Evolutionary conservation across 306 rosid genomes (phyloP).

Genomic region (Pterocarpus macrocarpus): DNA sequence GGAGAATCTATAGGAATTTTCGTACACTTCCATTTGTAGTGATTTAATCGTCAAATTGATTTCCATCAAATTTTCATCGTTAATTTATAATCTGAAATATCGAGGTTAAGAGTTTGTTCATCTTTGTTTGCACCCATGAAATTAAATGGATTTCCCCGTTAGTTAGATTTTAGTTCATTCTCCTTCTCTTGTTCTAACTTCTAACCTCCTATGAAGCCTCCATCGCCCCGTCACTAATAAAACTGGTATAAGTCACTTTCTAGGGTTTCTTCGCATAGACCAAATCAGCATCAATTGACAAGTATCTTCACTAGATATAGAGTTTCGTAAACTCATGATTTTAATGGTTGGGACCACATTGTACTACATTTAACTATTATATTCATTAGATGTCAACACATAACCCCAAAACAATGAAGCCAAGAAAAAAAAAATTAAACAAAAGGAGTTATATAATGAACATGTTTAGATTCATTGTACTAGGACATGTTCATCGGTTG

Average conservation of each 20-base stretch:
- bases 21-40: neutral
- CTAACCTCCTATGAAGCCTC: constrained; percentile 2
- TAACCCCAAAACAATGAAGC: constrained; percentile 27
- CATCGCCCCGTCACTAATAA: constrained; percentile 29
- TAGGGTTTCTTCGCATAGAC: constrained; percentile 32
- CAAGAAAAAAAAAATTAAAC: neutral
- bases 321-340: neutral
- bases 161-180: constrained; percentile 8
- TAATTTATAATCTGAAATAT: neutral
- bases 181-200: constrained; percentile 6
- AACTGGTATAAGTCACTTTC: constrained; percentile 42
- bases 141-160: neutral
- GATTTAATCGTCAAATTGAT: neutral
- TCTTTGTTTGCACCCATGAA: neutral
- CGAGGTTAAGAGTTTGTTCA: constrained; percentile 14
- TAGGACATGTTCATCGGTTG: constrained; percentile 1
- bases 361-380: constrained; percentile 2
- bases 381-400: constrained; percentile 34
- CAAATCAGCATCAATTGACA: constrained; percentile 22
- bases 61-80: neutral
- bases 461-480: constrained; percentile 51
- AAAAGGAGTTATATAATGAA: neutral
- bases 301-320: constrained; percentile 9
- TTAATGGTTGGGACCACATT: constrained; percentile 19
- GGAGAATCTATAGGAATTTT: constrained; percentile 20